These are phyloP conservation scores for Gonium pectorale DNA, from an alignment of 139 green algal genomes.

Conservation along the genomic window DNA sequence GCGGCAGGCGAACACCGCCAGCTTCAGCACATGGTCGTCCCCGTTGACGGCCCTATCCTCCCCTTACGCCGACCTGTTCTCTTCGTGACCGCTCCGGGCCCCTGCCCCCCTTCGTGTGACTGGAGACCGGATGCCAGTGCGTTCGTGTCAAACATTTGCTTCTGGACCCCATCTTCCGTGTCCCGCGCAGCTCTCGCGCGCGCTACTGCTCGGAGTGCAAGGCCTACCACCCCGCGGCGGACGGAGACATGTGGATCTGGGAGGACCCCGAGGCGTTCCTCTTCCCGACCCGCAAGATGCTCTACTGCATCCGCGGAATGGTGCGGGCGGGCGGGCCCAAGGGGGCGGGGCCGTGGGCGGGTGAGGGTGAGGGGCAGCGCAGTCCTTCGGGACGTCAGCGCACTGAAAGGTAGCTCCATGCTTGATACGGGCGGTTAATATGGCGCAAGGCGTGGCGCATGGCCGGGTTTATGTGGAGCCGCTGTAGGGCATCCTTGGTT, in stretches of 20 bases:
- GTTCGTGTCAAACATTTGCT: too few species aligned
- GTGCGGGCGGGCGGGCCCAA: neutral
- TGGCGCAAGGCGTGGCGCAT: neutral
- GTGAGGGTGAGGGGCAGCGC: neutral
- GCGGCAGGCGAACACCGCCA: neutral
- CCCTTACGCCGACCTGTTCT: neutral
- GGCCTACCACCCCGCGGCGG: conserved; percentile 20
- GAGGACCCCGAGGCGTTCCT: conserved; percentile 33
- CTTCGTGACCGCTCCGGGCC: neutral
- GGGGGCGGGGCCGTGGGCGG: neutral
- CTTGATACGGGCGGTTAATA: neutral
- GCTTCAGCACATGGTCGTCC: neutral
- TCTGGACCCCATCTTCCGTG: too few species aligned
- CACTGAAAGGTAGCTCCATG: neutral
- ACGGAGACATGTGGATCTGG: conserved; percentile 40
- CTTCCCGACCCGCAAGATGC: conserved; percentile 21
- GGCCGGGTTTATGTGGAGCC: neutral
- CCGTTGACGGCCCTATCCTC: neutral
- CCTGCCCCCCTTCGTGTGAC: neutral
- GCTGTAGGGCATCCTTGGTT: neutral
- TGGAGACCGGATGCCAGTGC: too few species aligned
- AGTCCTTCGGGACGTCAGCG: neutral
- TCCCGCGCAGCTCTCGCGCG: neutral
- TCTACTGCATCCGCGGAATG: conserved; percentile 2
- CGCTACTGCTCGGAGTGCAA: conserved; percentile 42